Evolutionary conservation across 352 stramenopile species (phyloP), one percentile per base, ranked within the genome.

Genomic region (Globisporangium paroecandrum): DNA sequence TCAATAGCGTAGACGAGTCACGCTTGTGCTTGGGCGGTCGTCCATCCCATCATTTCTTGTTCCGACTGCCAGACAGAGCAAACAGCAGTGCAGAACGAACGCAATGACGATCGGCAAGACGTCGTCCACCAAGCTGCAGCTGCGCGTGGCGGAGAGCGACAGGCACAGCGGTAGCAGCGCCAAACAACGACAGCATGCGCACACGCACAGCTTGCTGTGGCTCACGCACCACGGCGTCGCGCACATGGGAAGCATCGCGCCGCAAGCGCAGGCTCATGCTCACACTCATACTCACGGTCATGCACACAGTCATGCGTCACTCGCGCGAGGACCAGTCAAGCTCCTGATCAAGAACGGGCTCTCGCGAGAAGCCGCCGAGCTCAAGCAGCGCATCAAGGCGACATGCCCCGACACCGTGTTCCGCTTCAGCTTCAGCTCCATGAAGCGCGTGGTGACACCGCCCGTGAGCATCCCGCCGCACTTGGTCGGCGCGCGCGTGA

Each of bases 371-470:
- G 77, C 74, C 1, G 80, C 78, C 66, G 79, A 79, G 57, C 76
- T 91, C 66, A 91, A 91, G 75, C 71, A 78, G 61, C 78, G 78
- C 32, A 84, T 91, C 58, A 69, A 78, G 22, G 72, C 77, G 56
- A 73, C 77, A 36, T 73, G 84, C 51, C 80, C 76, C 29, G 72
- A 78, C 47, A 82, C 78, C 7, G 69, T 74, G 58, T 74, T 74
- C n/a, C 77, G 77, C 36, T 90, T 90, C 71, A 78, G 81, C 54
- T 71, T 90, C 29, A 87, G 79, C 70, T 64, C 77, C 66, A 82
- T 90, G 80, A 79, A 81, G 68, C 78, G 77, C 27, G 41, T 89
- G 15, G 79, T 79, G 12, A 78, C 84, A 47, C 80, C 82, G 10
- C 82, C 82, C 1, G 81, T 89, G 24, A 71, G 55, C 56, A 82